Evolutionary conservation across 179 eudicot genomes (phyloP).

Genomic region (Beta macrorhiza): DNA sequence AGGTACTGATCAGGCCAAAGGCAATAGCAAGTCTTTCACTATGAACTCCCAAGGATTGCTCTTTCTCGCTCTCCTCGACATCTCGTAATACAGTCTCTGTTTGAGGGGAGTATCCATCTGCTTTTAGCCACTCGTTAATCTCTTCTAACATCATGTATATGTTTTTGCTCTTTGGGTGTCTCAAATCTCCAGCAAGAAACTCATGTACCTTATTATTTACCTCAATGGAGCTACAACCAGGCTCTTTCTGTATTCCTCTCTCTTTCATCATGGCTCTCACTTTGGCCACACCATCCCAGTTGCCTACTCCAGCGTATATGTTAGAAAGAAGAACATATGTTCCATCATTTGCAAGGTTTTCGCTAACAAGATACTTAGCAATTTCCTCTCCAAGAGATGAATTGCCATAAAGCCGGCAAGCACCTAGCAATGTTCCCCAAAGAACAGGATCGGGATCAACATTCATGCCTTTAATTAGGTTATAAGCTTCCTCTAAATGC

Average conservation of each 20-base stretch:
- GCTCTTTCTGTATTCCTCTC: conserved; percentile 55
- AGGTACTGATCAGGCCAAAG: conserved; percentile 59
- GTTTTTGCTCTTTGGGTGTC: conserved; percentile 56
- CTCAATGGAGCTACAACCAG: conserved; percentile 76
- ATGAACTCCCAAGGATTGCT: conserved; percentile 52
- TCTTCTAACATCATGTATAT: conserved; percentile 62
- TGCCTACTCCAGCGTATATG: conserved; percentile 52
- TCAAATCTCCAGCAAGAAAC: conserved; percentile 71
- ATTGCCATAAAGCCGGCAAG: conserved; percentile 57
- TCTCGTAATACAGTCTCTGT: conserved; percentile 50
- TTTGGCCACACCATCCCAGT: conserved; percentile 60
- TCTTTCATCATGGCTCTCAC: conserved; percentile 55
- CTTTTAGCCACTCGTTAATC: conserved; percentile 44
- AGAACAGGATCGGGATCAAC: conserved; percentile 47
- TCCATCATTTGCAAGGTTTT: conserved; percentile 46
- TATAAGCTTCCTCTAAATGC: conserved; percentile 47
- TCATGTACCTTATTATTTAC: conserved; percentile 56
- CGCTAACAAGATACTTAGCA: conserved; percentile 43
- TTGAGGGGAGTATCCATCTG: conserved; percentile 46
- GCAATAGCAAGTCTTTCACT: conserved; percentile 69
- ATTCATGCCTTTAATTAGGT: conserved; percentile 43
- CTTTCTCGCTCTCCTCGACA: conserved; percentile 45
- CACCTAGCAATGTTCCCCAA: conserved; percentile 59
- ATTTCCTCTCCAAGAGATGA: conserved; percentile 52
- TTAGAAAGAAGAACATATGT: conserved; percentile 60